These are phyloP conservation scores for Candida krabiensis DNA, from an alignment of 805 yeast species.

Conservation along the genomic window DNA sequence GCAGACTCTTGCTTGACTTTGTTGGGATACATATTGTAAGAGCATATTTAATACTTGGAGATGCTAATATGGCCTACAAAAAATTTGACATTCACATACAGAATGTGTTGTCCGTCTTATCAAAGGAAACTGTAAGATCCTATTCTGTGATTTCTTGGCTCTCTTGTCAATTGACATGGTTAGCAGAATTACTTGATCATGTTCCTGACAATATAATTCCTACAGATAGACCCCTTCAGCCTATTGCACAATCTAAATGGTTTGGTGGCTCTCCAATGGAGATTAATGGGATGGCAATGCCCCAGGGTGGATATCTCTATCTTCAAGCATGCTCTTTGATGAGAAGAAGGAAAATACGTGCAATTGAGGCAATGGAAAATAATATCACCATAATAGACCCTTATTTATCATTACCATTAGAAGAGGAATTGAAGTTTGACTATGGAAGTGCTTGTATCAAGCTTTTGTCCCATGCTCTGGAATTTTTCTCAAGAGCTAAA, in stretches of 20 bases:
- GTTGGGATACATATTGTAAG: slow-evolving; percentile 63
- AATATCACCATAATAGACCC: slow-evolving; percentile 18
- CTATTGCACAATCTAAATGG: slow-evolving; percentile 30
- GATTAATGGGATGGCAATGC: slow-evolving; percentile 31
- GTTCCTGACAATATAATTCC: slow-evolving; percentile 46
- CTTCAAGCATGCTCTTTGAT: slow-evolving; percentile 38
- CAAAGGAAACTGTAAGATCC: slow-evolving; percentile 26
- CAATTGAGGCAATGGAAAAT: slow-evolving; percentile 5
- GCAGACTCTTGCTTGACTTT: slow-evolving; percentile 55
- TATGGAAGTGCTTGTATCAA: slow-evolving; percentile 23
- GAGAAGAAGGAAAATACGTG: slow-evolving; percentile 25
- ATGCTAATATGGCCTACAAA: slow-evolving; percentile 56
- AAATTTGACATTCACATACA: slow-evolving; percentile 66
- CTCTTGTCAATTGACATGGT: slow-evolving; percentile 62
- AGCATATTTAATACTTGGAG: slow-evolving; percentile 57
- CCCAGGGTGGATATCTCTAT: slow-evolving; percentile 44
- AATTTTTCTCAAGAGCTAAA: slow-evolving; percentile 37
- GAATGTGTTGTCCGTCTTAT: slow-evolving; percentile 43
- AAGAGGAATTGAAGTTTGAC: slow-evolving; percentile 23
- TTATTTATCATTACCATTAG: slow-evolving; percentile 28
- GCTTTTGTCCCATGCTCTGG: slow-evolving; percentile 37
- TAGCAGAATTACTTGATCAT: slow-evolving; percentile 56
- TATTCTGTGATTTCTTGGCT: slow-evolving; percentile 50
- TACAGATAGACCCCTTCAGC: slow-evolving; percentile 32
- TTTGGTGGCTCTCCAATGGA: slow-evolving; percentile 15